These are phyloP conservation scores for Tetracladium maxilliforme DNA, from an alignment of 2,329 filamentous ascomycete genomes.

Conservation along the genomic window DNA sequence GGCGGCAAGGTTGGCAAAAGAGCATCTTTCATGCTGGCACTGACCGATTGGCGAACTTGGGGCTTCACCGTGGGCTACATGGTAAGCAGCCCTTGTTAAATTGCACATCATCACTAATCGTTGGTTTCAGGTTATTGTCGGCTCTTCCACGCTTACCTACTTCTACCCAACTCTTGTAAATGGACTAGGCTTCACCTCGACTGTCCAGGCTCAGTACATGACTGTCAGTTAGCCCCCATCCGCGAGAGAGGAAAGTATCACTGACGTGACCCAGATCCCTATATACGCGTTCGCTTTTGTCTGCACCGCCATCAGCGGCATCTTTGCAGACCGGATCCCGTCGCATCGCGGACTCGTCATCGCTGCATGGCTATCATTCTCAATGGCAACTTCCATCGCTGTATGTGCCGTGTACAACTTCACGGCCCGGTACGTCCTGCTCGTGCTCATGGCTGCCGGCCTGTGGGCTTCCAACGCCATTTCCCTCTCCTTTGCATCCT, in stretches of 20 bases:
- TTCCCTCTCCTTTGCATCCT: constrained; percentile 28
- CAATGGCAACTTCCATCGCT: constrained; percentile 11
- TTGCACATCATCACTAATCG: constrained; percentile 7
- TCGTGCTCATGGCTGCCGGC: constrained; percentile 33
- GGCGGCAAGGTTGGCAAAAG: constrained; percentile 11
- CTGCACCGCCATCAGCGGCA: constrained; percentile 24
- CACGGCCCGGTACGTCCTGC: constrained; percentile 28
- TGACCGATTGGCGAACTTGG: constrained; percentile 26
- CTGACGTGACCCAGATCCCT: too few species aligned
- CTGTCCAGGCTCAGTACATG: constrained; percentile 34
- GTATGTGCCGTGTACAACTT: constrained; percentile 24
- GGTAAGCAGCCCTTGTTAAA: constrained; percentile 12
- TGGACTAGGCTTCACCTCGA: constrained; percentile 30
- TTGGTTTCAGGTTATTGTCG: constrained; percentile 13
- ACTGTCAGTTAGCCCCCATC: too few species aligned
- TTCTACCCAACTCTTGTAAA: constrained; percentile 37
- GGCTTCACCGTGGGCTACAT: constrained; percentile 26
- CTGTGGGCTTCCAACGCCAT: constrained; percentile 32
- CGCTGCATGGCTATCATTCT: constrained; percentile 24
- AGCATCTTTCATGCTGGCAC: constrained; percentile 18
- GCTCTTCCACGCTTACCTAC: constrained; percentile 32
- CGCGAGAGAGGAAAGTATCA: too few species aligned
- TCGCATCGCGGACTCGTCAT: constrained; percentile 27
- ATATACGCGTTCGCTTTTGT: constrained; percentile 34
- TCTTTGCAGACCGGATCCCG: constrained; percentile 26